Base-by-base conservation (phyloP, 768 basidiomycete species). In the Phylloporus sp. region DNA sequence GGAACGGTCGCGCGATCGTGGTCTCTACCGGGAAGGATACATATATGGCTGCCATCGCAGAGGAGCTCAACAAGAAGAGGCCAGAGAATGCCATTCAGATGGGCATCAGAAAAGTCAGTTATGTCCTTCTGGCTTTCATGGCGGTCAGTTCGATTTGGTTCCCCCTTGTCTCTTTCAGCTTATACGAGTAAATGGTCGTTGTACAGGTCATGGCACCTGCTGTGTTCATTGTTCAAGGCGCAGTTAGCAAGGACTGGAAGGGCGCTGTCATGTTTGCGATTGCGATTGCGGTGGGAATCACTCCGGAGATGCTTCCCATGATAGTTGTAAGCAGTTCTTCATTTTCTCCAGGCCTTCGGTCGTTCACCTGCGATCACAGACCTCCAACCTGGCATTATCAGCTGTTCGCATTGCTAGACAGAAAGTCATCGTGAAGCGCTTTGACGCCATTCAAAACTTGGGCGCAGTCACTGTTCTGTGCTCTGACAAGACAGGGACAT, bases 401-500 rank as follows among this genome's bases (percentile, higher is more conserved):
- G 79, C 80, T 2, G 70, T 74, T 45, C 75, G 76, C 47, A 80
- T 84, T 63, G 80, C 80, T 3, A 72, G 66, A 39, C 71, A 81
- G 59, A 76, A 84, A 54, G 84, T 84, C 29, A 77, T 86, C 50
- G 81, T 84, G 15, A 74, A 82, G 29, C 76, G 80, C 47, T 75
- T 86, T 54, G 82, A 84, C 56, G 81, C 83, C 13, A 72, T 85
- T 54, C 82, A 85, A 60, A 81, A 77, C 45, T 62, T 86, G 35
- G 80, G 82, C 11, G 80, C 76, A 9, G 81, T 85, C 24, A 71
- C 68, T 48, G 60, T 76, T 44, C 62, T 76, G 47, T 85, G 83
- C 62, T 81, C 80, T 22, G 84, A 86, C 64, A 85, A 85, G 65
- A 86, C 84, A 1, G 84, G 84, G 23, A 86, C 84, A 15, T 62